A percentile compares a stretch with the other conserved stretches of the same genome.
Evolutionary conservation across 116 monocot genomes (phyloP).

Genomic region (Iris pallida): DNA sequence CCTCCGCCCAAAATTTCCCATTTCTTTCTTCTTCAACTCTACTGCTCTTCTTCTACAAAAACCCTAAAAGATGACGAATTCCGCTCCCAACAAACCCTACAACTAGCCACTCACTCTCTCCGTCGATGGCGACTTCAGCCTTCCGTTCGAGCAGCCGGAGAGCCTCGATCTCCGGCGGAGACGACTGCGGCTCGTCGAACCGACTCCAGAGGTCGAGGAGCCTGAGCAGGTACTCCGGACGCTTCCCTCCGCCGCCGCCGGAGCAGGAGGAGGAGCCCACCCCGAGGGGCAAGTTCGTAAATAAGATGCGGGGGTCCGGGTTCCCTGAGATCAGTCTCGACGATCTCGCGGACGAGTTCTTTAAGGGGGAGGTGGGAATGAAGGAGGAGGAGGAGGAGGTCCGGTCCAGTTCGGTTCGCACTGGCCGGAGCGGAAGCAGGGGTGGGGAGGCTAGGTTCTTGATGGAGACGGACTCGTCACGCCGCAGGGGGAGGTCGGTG

Average conservation of each 20-base stretch:
- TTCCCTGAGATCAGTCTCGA: constrained; percentile 69
- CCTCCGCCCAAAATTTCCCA: no score
- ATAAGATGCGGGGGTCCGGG: constrained; percentile 59
- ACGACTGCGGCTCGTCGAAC: constrained; percentile 26
- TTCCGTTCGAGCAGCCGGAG: constrained; percentile 46
- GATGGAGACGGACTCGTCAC: constrained; percentile 53
- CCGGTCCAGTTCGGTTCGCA: neutral
- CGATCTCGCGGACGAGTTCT: constrained; percentile 79
- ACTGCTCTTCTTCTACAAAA: no score
- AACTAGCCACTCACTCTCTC: neutral
- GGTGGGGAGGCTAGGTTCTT: constrained; percentile 24
- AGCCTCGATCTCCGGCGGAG: constrained; percentile 17
- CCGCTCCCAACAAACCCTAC: neutral
- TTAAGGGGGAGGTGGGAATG: constrained; percentile 40
- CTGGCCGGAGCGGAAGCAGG: constrained; percentile 15
- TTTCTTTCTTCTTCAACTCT: no score
- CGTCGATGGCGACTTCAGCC: constrained; percentile 50
- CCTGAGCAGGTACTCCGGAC: constrained; percentile 48
- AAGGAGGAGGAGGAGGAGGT: constrained; percentile 29
- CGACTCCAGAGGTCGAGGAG: constrained; percentile 66
- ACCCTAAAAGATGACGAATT: constrained; percentile 1
- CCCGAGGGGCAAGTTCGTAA: constrained; percentile 62
- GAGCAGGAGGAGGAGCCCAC: constrained; percentile 20
- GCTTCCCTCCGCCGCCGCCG: constrained; percentile 32
- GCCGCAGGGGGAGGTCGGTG: constrained; percentile 69